Conservation (phyloP, 2,329 filamentous ascomycete species). For the Trichoderma sp. region DNA sequence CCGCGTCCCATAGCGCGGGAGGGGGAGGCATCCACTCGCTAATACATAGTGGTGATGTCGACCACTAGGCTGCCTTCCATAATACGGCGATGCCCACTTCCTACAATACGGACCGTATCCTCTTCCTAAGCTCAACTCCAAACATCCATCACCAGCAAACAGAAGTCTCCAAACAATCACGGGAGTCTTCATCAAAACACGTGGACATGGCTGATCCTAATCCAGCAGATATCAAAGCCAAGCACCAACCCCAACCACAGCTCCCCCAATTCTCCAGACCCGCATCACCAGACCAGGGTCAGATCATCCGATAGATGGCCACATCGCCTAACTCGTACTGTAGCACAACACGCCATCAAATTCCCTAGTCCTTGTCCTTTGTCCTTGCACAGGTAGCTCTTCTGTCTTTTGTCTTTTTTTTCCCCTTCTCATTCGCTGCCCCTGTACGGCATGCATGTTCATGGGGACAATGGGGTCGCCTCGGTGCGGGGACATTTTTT, state of each 20-base stretch:
- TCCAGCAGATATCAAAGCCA: background rate
- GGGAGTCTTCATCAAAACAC: background rate
- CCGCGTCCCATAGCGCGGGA: background rate
- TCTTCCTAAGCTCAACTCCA: background rate
- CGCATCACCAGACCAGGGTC: constrained; percentile 21
- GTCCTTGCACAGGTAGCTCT: background rate
- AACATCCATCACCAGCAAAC: background rate
- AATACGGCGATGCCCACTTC: background rate
- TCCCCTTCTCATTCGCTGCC: background rate
- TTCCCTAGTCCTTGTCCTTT: background rate
- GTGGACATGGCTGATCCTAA: background rate
- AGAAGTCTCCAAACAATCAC: background rate
- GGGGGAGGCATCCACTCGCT: background rate
- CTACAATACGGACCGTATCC: background rate
- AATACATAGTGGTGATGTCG: too few species aligned
- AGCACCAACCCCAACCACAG: background rate
- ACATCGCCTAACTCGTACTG: background rate
- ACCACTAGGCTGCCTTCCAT: background rate
- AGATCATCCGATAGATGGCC: constrained; percentile 15
- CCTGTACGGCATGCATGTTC: background rate
- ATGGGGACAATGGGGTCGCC: background rate
- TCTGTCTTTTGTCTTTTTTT: background rate
- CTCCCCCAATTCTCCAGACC: background rate
- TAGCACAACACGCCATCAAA: background rate
- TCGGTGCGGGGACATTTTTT: background rate